Conservation (phyloP, 495 filamentous ascomycete species). For the Penicillium parvum region DNA sequence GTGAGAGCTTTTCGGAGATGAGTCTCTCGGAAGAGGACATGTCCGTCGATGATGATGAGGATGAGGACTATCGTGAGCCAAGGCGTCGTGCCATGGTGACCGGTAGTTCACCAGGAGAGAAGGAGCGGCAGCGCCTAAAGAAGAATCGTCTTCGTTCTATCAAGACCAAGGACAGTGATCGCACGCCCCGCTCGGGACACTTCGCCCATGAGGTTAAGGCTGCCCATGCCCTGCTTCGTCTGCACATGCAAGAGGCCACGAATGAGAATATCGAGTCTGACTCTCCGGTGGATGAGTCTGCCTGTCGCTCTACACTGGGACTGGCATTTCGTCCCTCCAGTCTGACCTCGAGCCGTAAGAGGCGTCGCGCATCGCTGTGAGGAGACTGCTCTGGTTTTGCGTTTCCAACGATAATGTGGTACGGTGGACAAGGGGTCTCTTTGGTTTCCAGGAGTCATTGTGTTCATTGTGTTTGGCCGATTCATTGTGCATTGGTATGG, state of each 20-base stretch:
- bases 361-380: slow-evolving; percentile 23
- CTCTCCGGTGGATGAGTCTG: slow-evolving; percentile 4
- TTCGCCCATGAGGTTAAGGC: slow-evolving; percentile 47
- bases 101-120: background rate
- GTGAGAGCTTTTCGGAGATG: background rate
- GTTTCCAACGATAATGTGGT: no score
- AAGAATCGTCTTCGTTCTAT: slow-evolving; percentile 9
- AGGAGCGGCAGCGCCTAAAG: background rate
- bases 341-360: slow-evolving; percentile 2
- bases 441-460: no score
- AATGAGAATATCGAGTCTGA: slow-evolving; percentile 1
- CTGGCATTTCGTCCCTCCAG: no score
- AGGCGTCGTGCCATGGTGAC: no score
- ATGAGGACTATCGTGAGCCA: slow-evolving; percentile 17
- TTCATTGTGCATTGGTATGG: background rate
- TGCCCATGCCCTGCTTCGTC: slow-evolving; percentile 52
- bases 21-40: slow-evolving; percentile 7
- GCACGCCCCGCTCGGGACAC: background rate
- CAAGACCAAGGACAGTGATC: background rate
- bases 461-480: no score
- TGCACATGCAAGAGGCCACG: slow-evolving; percentile 45
- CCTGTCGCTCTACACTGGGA: background rate
- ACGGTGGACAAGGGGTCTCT: no score
- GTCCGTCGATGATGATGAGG: slow-evolving; percentile 15
- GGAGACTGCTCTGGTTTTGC: background rate